Evolutionary conservation across 1,284 basidiomycete genomes (phyloP), one percentile per base, ranked within the genome.

Genomic region (Calocybe gambosa): DNA sequence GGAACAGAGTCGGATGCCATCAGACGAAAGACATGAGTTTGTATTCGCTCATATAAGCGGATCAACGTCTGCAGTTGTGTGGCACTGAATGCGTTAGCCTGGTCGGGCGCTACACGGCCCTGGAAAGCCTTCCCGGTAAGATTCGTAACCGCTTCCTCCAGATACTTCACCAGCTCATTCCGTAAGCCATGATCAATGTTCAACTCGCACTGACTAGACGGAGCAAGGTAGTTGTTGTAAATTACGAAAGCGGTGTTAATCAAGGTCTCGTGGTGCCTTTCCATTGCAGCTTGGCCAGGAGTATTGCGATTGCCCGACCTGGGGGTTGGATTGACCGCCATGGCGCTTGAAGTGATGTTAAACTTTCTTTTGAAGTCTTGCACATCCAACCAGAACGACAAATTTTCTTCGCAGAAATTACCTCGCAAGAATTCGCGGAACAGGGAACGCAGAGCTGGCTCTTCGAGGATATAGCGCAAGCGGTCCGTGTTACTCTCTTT

Each of bases 1-100:
- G 94, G 94, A 21, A 98, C 88, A 6, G 93, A 97, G 65, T 99
- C 95, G 47, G 93, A 96, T 6, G 95, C 94, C 90, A 99, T 96
- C 55, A 98, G 67, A 44, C 94, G 80, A 76, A 98, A 98, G 56
- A 98, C 93, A 63, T 98, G 93, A 31, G 80, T 86, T 69, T 98
- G 95, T 50, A 99, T 98, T 47, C 93, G 82, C 67, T 95, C 94
- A 67, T 98, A 99, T 55, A 98, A 70, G 52, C 82, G 75, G 56
- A 99, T 92, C 76, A 98, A 86, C 43, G 82, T 89, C 70, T 96
- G 92, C 44, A 99, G 73, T 66, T 99, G 95, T 36, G 89, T 95
- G 23, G 93, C 94, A 56, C 94, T 91, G 73, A 88, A 84, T 8
- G 82, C 74, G 43, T 71, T 75, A 15, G 84, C 82, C 61, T 91